Evolutionary conservation across 2,329 filamentous ascomycete species (phyloP).

Genomic region (Penicillium brasilianum): DNA sequence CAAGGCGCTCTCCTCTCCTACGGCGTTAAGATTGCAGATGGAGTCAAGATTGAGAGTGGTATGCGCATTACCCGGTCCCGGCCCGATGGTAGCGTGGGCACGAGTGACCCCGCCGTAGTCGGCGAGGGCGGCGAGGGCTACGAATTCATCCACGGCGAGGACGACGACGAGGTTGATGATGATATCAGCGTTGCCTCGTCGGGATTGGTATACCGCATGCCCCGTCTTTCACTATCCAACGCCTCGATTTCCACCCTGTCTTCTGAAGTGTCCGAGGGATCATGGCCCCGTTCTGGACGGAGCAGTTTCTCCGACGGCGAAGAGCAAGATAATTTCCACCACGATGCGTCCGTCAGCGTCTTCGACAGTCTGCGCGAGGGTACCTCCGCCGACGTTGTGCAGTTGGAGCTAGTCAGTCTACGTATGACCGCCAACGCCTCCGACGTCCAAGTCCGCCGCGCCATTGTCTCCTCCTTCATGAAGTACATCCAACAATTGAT

Average conservation of each 20-base stretch:
- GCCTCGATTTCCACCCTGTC: constrained; percentile 69
- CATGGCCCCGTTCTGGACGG: constrained; percentile 72
- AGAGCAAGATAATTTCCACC: constrained; percentile 72
- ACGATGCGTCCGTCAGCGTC: constrained; percentile 85
- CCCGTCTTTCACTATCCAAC: constrained; percentile 51
- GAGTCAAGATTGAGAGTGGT: constrained; percentile 51
- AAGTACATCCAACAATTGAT: constrained; percentile 77
- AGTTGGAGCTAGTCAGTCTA: constrained; percentile 92
- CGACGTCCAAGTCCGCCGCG: constrained; percentile 83
- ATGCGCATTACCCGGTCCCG: constrained; percentile 53
- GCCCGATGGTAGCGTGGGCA: constrained; percentile 48
- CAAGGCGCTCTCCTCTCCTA: constrained; percentile 80
- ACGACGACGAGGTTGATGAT: constrained; percentile 69
- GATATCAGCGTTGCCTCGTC: constrained; percentile 64
- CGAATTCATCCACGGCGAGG: constrained; percentile 68
- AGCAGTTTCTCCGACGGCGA: constrained; percentile 72
- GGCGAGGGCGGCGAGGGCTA: constrained; percentile 65
- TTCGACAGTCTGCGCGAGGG: constrained; percentile 80
- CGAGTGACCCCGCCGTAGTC: constrained; percentile 59
- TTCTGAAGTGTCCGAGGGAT: constrained; percentile 61
- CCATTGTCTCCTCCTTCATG: constrained; percentile 83
- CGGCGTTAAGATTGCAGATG: constrained; percentile 72
- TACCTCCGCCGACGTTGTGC: constrained; percentile 78
- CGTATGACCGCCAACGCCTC: constrained; percentile 89
- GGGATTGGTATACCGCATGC: constrained; percentile 57